phyloP scores from a whole-genome alignment of 305 asterid genomes.

The Solanum hybrid region DNA sequence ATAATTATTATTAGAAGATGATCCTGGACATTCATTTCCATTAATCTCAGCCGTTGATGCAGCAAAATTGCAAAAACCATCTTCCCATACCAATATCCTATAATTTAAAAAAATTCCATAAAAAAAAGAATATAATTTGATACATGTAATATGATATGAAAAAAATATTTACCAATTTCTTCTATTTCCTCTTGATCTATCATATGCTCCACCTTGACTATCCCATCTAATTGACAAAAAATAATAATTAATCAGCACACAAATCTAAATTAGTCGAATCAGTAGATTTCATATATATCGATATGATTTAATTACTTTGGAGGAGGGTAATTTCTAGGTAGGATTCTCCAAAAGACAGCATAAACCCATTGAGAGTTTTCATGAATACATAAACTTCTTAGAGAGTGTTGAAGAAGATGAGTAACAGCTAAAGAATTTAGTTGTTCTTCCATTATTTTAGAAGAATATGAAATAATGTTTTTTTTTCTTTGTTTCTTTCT shows the following conservation, averaged over 20 bases:
- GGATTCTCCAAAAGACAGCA: slow-evolving; percentile 98
- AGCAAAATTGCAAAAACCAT: slow-evolving; percentile 95
- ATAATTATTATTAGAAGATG: slow-evolving; percentile 27
- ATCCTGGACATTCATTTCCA: slow-evolving; percentile 40
- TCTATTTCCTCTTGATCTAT: slow-evolving; percentile 93
- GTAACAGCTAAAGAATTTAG: slow-evolving; percentile 71
- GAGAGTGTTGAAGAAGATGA: slow-evolving; percentile 96
- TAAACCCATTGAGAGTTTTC: slow-evolving; percentile 96
- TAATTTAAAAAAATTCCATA: background rate
- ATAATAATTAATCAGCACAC: background rate
- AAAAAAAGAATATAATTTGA: background rate
- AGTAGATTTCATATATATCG: background rate
- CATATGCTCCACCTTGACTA: slow-evolving; percentile 84
- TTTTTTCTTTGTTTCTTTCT: background rate
- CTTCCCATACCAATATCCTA: slow-evolving; percentile 99
- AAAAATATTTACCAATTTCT: slow-evolving; percentile 65
- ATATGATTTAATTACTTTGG: slow-evolving; percentile 45
- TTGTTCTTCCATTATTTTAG: slow-evolving; percentile 59
- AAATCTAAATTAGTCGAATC: background rate
- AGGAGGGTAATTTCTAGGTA: slow-evolving; percentile 97
- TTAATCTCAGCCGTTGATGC: slow-evolving; percentile 58
- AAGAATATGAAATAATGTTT: background rate
- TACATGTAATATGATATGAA: background rate
- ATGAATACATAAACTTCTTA: slow-evolving; percentile 88
- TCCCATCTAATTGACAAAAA: slow-evolving; percentile 59